These are phyloP conservation scores for Parasitella parasitica DNA, from an alignment of 371 early-diverging fungal genomes.

Conservation along the genomic window DNA sequence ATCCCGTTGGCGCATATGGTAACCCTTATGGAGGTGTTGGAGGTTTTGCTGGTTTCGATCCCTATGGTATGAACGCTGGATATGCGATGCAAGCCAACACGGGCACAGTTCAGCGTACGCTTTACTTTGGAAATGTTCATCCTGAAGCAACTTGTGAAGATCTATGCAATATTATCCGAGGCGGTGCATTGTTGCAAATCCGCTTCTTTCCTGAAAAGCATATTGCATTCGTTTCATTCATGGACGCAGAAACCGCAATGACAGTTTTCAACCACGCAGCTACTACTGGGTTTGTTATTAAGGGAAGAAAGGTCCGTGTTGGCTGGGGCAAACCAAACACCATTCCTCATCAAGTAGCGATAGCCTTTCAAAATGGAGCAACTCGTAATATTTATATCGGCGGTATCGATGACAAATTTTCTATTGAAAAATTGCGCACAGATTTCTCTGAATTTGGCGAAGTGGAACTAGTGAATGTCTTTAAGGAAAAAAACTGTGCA, in stretches of 20 bases:
- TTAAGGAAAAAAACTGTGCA: constrained; percentile 74
- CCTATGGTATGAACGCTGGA: constrained; percentile 2
- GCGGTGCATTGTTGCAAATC: constrained; percentile 75
- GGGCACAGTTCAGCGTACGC: constrained; percentile 33
- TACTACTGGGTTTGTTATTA: constrained; percentile 61
- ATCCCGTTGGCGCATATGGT: neutral
- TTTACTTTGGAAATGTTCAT: constrained; percentile 76
- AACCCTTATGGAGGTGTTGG: neutral
- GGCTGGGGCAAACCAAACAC: constrained; percentile 76
- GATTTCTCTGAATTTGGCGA: constrained; percentile 77
- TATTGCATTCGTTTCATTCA: constrained; percentile 84
- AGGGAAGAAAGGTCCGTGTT: constrained; percentile 66
- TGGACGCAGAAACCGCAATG: constrained; percentile 68
- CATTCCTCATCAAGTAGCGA: constrained; percentile 51
- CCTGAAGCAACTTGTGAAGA: constrained; percentile 74
- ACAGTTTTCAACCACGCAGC: constrained; percentile 57
- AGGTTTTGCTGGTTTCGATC: constrained; percentile 3
- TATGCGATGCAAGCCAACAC: neutral
- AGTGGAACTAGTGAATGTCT: constrained; percentile 74
- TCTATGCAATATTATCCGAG: constrained; percentile 84
- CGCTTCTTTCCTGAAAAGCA: constrained; percentile 72
- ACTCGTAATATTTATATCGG: constrained; percentile 84
- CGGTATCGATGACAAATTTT: constrained; percentile 52
- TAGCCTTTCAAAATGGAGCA: constrained; percentile 68
- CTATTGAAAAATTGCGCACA: constrained; percentile 56